Evolutionary conservation across 148 eudicot genomes (phyloP), one percentile per base, ranked within the genome.

Genomic region (Heliosperma pusillum): DNA sequence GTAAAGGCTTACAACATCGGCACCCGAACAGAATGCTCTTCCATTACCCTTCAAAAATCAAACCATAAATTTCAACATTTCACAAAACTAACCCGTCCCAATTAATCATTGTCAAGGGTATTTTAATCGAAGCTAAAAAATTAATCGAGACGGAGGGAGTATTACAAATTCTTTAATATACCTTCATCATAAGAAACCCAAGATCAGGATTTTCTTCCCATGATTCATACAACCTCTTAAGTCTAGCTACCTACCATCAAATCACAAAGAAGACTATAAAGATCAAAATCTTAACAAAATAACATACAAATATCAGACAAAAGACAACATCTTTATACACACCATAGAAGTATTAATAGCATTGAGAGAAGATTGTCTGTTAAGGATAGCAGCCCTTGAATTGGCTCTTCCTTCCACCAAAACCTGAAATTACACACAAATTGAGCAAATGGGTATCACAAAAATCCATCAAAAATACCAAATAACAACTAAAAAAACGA

Each of bases 141-240:
- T 47, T 2, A 12, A 47, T 47, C 15, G 17, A 7, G 40, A 33
- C 40, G 40, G 40, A 33, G 40, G 5, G 5, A 33, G 40, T 33
- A 33, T 33, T 33, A 76, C 25, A 52, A 15, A 68, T 26, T 29
- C 11, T 20, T 33, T 20, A 15, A 47, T 1, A 76, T 85, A 96
- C 99, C 97, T 92, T 96, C 91, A 93, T 92, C 64, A 88, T 33
- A 60, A 92, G 83, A 78, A 92, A 92, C 70, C 97, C 97, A 75
- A 96, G 87, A 81, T 86, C 86, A n/a, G 94, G 71, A 66, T 90
- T 92, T 64, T 95, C 99, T 82, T 96, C 97, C 99, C 99, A 92
- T 53, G 93, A 88, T 83, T 90, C 87, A 70, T 92, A 96, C 55
- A 92, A 71, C 82, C 83, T 92, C 68, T 87, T 90, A 42, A 90